Base-by-base conservation (phyloP, 2,329 filamentous ascomycete species). In the Pseudogymnoascus pannorum region DNA sequence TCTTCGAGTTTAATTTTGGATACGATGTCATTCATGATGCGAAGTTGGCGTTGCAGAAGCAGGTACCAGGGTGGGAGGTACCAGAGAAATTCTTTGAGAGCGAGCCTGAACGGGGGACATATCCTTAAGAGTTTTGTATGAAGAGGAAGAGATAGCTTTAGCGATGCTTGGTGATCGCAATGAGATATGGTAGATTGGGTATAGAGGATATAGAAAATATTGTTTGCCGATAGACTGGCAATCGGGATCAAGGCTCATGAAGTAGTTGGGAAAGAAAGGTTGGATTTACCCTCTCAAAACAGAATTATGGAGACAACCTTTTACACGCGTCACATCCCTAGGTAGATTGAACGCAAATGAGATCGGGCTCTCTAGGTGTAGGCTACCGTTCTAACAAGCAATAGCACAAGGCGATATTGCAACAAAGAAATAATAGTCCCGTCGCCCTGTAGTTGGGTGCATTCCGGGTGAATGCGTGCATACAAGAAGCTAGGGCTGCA, bases 1-100 rank as follows among this genome's bases (percentile, higher is more conserved):
- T 69, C 51, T 66, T 66, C 58, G 60, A 65, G 35, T 69, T 64
- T 51, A 70, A 69, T 33, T 70, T 70, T 58, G 67, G 68, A 12
- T 70, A 70, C 57, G 69, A 71, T 64, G 59, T 71, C 20, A 59
- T 71, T 20, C 22, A 54, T 5, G 36, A 44, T 20, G 62, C 60
- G 11, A 64, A 26, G 8, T 51, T 64, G 48, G 40, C 54, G 2
- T 60, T 66, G 58, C 12, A 59, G 22, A 36, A 54, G 31, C n/a
- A 59, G 24, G 54, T 64, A 22, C 59, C 64, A 2, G 59, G n/a
- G 4, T 67, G 66, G 66, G 40, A 59, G 44, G 58, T 68, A 4
- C 63, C 66, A 1, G 22, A 31, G 26, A 59, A n/a, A 1, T 68
- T 68, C 61, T 68, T 68, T 48, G 62, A 65, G 42, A 62, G 58